Evolutionary conservation across 495 filamentous ascomycete species (phyloP).

Genomic region (Penicillium riverlandense): DNA sequence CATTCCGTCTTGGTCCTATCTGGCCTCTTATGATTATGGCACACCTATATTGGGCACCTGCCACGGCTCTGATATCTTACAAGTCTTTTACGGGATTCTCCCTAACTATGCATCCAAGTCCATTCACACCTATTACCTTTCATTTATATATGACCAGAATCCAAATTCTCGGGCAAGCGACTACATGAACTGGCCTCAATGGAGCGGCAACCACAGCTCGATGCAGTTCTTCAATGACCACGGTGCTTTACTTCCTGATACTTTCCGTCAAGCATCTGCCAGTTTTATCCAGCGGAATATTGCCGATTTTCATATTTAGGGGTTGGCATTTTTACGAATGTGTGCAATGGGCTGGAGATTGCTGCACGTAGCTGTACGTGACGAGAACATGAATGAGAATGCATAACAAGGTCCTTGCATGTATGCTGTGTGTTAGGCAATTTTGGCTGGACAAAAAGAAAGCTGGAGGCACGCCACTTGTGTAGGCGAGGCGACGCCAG

Average conservation of each 20-base stretch:
- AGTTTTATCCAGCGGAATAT: constrained; percentile 42
- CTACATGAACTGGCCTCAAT: constrained; percentile 55
- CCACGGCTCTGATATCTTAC: constrained; percentile 59
- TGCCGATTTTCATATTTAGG: constrained; percentile 42
- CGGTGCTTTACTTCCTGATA: constrained; percentile 46
- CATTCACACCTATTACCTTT: constrained; percentile 57
- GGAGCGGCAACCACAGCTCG: constrained; percentile 42
- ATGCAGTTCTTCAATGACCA: constrained; percentile 48
- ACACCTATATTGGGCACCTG: constrained; percentile 66
- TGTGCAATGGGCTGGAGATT: no score
- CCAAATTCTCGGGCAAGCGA: constrained; percentile 44
- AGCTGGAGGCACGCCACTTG: no score
- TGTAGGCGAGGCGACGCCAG: constrained; percentile 2
- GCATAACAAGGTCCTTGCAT: no score
- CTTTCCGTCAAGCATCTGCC: constrained; percentile 44
- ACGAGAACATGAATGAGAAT: no score
- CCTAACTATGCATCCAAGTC: constrained; percentile 54
- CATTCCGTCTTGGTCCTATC: constrained; percentile 64
- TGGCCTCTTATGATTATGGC: constrained; percentile 58
- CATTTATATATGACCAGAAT: constrained; percentile 58
- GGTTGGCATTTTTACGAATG: no score
- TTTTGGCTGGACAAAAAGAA: no score
- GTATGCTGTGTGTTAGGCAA: no score
- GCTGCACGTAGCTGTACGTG: neutral
- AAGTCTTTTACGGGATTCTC: constrained; percentile 55